A percentile compares a stretch with the other conserved stretches of the same genome.
Conservation (phyloP, 441 rosid species). For the Adansonia grandidieri region DNA sequence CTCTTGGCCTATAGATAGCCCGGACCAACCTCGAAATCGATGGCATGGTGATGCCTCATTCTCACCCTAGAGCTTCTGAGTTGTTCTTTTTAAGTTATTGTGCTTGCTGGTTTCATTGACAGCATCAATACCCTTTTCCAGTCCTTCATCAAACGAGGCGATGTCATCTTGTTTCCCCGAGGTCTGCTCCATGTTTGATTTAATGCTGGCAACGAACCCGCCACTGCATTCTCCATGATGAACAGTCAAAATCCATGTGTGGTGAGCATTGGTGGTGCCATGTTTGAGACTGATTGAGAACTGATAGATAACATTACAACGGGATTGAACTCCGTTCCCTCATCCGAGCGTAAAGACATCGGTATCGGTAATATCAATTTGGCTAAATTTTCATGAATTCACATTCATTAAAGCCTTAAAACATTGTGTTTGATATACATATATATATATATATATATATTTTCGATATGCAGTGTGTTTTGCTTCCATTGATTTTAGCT, state of each 20-base stretch:
- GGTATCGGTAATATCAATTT: background rate
- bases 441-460: no score
- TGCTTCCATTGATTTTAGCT: no score
- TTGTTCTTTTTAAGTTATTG: slow-evolving; percentile 63
- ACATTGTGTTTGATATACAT: background rate
- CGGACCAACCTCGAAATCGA: slow-evolving; percentile 66
- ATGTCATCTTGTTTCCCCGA: slow-evolving; percentile 68
- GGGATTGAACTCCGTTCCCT: slow-evolving; percentile 35
- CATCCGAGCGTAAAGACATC: background rate
- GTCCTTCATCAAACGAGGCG: slow-evolving; percentile 51
- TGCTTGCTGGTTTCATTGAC: slow-evolving; percentile 72
- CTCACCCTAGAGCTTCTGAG: slow-evolving; percentile 86
- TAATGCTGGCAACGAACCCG: slow-evolving; percentile 61
- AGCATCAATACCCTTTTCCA: slow-evolving; percentile 56
- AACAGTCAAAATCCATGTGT: slow-evolving; percentile 89
- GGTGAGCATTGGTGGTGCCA: slow-evolving; percentile 43
- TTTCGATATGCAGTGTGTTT: no score
- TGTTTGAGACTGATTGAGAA: slow-evolving; percentile 40
- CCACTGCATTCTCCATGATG: slow-evolving; percentile 55
- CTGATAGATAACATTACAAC: slow-evolving; percentile 32
- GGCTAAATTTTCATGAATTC: slow-evolving; percentile 12
- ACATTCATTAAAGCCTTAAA: slow-evolving; percentile 10
- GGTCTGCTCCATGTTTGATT: slow-evolving; percentile 69
- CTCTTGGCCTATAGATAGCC: slow-evolving; percentile 74
- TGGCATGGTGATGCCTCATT: slow-evolving; percentile 59